Evolutionary conservation across 176 grass and related monocot species (phyloP).

Genomic region (Dactylis glomerata): DNA sequence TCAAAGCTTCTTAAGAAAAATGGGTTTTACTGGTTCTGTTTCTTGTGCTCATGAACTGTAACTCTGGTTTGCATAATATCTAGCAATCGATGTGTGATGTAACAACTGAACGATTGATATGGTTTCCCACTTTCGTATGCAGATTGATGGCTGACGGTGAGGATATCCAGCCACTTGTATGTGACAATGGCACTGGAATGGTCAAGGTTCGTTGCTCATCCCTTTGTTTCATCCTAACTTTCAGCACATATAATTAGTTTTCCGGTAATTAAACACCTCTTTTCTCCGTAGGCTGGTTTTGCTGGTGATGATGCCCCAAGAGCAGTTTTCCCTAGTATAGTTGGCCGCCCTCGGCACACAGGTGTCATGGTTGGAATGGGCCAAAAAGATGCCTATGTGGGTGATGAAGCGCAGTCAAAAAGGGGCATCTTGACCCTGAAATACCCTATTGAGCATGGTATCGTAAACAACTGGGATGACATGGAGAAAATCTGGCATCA

Average conservation of each 20-base stretch:
- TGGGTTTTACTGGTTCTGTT: background rate
- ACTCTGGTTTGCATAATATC: background rate
- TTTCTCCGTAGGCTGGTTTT: conserved; percentile 33
- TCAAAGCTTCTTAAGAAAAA: background rate
- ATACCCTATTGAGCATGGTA: conserved; percentile 44
- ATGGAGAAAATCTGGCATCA: conserved; percentile 53
- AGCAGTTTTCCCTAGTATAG: conserved; percentile 44
- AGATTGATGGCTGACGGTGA: conserved; percentile 43
- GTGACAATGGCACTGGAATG: conserved; percentile 50
- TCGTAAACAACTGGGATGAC: conserved; percentile 46
- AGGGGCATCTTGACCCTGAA: conserved; percentile 40
- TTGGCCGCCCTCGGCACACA: conserved; percentile 38
- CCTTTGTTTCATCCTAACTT: background rate
- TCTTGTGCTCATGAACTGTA: background rate
- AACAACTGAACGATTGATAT: background rate
- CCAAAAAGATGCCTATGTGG: conserved; percentile 39
- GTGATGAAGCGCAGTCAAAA: conserved; percentile 40
- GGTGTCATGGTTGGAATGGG: conserved; percentile 47
- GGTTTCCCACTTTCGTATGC: background rate
- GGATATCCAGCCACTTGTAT: conserved; percentile 45
- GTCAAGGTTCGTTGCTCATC: conserved; percentile 35
- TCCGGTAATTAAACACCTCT: background rate
- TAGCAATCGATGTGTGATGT: background rate
- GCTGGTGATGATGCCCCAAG: conserved; percentile 43
- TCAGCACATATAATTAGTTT: background rate